phyloP scores from a whole-genome alignment of 1,284 basidiomycete genomes.

The Jaminaea rosea region DNA sequence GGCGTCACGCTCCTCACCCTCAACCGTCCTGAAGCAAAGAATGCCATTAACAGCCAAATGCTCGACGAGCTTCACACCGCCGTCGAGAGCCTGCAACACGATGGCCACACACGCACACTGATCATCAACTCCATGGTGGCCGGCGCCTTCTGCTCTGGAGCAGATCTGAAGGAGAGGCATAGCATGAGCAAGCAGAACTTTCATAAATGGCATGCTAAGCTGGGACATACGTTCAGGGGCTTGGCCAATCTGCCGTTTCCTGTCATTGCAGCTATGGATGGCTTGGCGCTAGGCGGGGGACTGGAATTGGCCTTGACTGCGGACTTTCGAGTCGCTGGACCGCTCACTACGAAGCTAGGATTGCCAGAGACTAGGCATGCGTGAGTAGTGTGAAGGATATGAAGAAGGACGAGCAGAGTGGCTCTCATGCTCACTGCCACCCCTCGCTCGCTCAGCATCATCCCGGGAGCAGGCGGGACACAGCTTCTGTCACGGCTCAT shows the following conservation, averaged over 20 bases:
- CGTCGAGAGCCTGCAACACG: conserved; percentile 16
- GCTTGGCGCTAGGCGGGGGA: conserved; percentile 82
- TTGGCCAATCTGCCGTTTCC: conserved; percentile 75
- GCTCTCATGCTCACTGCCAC: too few relatives aligned
- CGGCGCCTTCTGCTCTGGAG: conserved; percentile 64
- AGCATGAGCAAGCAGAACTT: conserved; percentile 60
- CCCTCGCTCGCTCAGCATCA: too few relatives aligned
- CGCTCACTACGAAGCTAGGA: conserved; percentile 64
- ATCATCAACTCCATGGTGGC: conserved; percentile 20
- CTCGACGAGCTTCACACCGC: conserved; percentile 62
- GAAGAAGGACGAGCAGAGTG: too few relatives aligned
- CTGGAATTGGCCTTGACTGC: conserved; percentile 77
- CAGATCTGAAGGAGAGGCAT: conserved; percentile 75
- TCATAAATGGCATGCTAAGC: conserved; percentile 65
- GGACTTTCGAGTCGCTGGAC: conserved; percentile 71
- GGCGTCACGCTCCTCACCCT: conserved; percentile 52
- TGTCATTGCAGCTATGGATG: conserved; percentile 84
- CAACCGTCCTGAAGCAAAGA: conserved; percentile 74
- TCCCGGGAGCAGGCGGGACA: conserved; percentile 58
- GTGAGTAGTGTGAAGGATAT: too few relatives aligned
- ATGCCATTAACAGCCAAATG: conserved; percentile 72
- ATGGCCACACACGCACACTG: conserved; percentile 13
- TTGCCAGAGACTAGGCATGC: conserved; percentile 75
- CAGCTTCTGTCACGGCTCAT: conserved; percentile 2
- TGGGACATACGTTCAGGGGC: conserved; percentile 63